Conservation (phyloP, 2,329 filamentous ascomycete genomes). For the Trichothecium sympodiale region DNA sequence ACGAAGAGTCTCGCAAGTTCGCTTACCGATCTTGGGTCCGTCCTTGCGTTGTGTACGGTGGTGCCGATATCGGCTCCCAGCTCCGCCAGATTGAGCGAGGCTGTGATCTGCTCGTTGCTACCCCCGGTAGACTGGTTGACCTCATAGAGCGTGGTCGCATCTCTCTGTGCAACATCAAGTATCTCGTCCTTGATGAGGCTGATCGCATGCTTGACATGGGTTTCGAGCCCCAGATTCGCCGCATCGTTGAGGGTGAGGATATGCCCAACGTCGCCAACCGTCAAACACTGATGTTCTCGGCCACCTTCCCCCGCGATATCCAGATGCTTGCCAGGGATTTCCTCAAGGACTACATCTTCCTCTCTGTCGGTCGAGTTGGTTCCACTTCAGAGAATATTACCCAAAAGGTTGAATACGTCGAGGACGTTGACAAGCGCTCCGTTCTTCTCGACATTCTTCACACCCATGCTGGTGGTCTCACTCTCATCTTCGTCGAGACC, state of each 20-base stretch:
- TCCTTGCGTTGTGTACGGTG: slow-evolving; percentile 96
- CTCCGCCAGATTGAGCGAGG: slow-evolving; percentile 96
- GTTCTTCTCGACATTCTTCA: slow-evolving; percentile 95
- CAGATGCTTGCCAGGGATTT: slow-evolving; percentile 99
- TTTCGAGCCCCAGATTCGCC: slow-evolving; percentile 99
- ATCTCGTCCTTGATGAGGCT: slow-evolving; percentile 95
- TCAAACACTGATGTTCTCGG: slow-evolving; percentile 99
- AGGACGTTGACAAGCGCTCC: slow-evolving; percentile 94
- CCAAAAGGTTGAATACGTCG: slow-evolving; percentile 95
- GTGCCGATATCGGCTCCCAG: slow-evolving; percentile 96
- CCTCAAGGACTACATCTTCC: slow-evolving; percentile 97
- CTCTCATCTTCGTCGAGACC: slow-evolving; percentile 96
- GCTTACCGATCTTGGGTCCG: slow-evolving; percentile 98
- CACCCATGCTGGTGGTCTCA: slow-evolving; percentile 80
- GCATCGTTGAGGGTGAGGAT: slow-evolving; percentile 96
- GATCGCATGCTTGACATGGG: slow-evolving; percentile 99
- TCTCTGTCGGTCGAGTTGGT: slow-evolving; percentile 95
- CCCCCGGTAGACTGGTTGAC: slow-evolving; percentile 92
- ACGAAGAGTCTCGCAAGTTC: slow-evolving; percentile 95
- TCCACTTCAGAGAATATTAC: slow-evolving; percentile 99
- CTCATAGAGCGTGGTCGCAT: slow-evolving; percentile 97
- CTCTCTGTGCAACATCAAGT: slow-evolving; percentile 97
- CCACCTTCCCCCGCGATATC: slow-evolving; percentile 97
- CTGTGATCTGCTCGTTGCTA: slow-evolving; percentile 93
- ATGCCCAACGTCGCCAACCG: slow-evolving; percentile 78